A percentile compares a stretch with the other conserved stretches of the same genome.
phyloP scores from a whole-genome alignment of 106 monocot genomes.

The Ottelia alismoides region DNA sequence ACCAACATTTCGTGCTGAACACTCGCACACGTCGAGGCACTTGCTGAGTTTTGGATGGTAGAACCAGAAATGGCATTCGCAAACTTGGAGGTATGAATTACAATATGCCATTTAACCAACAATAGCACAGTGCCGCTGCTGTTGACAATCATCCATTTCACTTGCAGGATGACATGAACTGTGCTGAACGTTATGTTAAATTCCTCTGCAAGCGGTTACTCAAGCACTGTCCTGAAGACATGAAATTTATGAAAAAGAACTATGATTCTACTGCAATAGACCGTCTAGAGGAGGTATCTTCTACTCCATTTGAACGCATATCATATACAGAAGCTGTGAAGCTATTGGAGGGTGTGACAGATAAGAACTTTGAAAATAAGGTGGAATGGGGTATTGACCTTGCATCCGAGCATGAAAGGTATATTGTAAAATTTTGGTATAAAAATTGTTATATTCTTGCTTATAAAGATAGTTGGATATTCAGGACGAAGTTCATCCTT shows the following conservation, averaged over 20 bases:
- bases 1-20: slow-evolving; percentile 71
- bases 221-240: slow-evolving; percentile 42
- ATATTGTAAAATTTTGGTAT: neutral
- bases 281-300: slow-evolving; percentile 48
- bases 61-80: slow-evolving; percentile 92
- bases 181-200: slow-evolving; percentile 45
- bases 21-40: slow-evolving; percentile 71
- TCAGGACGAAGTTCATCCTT: neutral
- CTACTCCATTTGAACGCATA: slow-evolving; percentile 40
- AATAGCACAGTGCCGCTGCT: neutral
- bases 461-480: neutral
- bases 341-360: slow-evolving; percentile 32
- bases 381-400: slow-evolving; percentile 48
- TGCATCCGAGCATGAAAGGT: slow-evolving; percentile 61
- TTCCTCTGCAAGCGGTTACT: slow-evolving; percentile 60
- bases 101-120: slow-evolving; percentile 13
- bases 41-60: slow-evolving; percentile 95
- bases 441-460: neutral
- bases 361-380: slow-evolving; percentile 24
- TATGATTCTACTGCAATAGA: slow-evolving; percentile 51
- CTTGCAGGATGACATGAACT: slow-evolving; percentile 60
- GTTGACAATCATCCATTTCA: neutral
- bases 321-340: slow-evolving; percentile 62
- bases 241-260: slow-evolving; percentile 59
- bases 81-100: slow-evolving; percentile 64